Conservation (phyloP, 2,329 filamentous ascomycete species). For the Sclerotinia sclerotiorum region DNA sequence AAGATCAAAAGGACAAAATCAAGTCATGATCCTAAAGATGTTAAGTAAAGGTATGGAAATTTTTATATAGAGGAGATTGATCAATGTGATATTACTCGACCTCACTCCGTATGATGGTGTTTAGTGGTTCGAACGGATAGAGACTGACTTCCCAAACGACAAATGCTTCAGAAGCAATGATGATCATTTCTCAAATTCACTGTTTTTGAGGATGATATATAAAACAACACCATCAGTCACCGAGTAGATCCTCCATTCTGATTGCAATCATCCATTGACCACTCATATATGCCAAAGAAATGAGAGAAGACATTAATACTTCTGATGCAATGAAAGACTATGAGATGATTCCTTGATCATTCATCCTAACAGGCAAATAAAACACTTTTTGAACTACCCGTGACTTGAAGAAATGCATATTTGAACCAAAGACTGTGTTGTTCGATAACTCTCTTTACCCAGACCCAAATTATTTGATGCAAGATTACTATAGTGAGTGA, state of each 20-base stretch:
- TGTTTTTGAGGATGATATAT: no score
- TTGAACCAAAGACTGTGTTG: neutral
- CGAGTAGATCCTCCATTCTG: neutral
- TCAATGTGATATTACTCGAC: no score
- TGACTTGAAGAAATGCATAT: neutral
- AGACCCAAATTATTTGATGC: neutral
- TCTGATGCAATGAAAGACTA: neutral
- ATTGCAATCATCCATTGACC: neutral
- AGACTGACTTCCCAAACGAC: no score
- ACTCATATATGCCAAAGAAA: no score
- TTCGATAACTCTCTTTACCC: neutral
- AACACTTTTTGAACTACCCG: neutral
- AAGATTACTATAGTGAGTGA: neutral
- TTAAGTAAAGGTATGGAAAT: no score
- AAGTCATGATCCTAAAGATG: no score
- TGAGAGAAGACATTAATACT: neutral
- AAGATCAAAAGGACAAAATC: no score
- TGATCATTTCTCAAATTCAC: no score
- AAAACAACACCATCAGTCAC: neutral
- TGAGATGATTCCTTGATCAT: neutral
- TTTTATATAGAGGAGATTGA: no score
- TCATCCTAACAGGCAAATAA: neutral
- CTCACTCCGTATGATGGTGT: no score
- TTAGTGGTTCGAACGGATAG: no score
- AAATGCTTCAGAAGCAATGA: no score